phyloP scores from a whole-genome alignment of 495 filamentous ascomycete species.

The Penicillium argentinense region DNA sequence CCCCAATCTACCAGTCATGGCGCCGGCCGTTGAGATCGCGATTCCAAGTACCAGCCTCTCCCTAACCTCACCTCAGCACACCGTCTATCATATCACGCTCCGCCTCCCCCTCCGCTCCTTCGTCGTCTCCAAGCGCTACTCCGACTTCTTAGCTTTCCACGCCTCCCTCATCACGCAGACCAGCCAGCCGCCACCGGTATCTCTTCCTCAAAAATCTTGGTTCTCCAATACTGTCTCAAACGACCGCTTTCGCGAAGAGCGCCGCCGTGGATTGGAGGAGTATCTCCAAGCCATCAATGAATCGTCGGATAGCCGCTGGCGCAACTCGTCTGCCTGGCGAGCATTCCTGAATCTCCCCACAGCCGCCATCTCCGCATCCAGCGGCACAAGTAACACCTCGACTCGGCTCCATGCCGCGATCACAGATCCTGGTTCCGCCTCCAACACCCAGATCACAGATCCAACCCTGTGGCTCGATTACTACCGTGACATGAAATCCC shows the following conservation, averaged over 20 bases:
- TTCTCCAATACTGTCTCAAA: slow-evolving; percentile 75
- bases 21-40: slow-evolving; percentile 73
- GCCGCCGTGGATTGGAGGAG: slow-evolving; percentile 70
- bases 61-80: slow-evolving; percentile 70
- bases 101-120: slow-evolving; percentile 85
- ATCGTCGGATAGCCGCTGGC: slow-evolving; percentile 75
- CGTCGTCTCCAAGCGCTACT: slow-evolving; percentile 90
- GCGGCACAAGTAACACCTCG: slow-evolving; percentile 35
- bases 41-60: slow-evolving; percentile 73
- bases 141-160: slow-evolving; percentile 83
- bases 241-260: slow-evolving; percentile 74
- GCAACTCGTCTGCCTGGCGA: slow-evolving; percentile 80
- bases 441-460: slow-evolving; percentile 59
- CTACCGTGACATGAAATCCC: slow-evolving; percentile 76
- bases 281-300: slow-evolving; percentile 84
- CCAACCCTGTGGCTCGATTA: slow-evolving; percentile 85
- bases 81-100: slow-evolving; percentile 88
- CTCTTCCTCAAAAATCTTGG: slow-evolving; percentile 83
- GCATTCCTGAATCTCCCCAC: slow-evolving; percentile 82
- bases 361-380: slow-evolving; percentile 40
- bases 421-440: slow-evolving; percentile 45
- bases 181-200: slow-evolving; percentile 58
- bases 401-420: slow-evolving; percentile 42
- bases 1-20: slow-evolving; percentile 50
- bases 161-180: slow-evolving; percentile 61